Percentiles rank a stretch among this genome's conserved stretches.
These are phyloP conservation scores for Fusarium sp. DNA, from an alignment of 2,329 filamentous ascomycete species.

Conservation along the genomic window DNA sequence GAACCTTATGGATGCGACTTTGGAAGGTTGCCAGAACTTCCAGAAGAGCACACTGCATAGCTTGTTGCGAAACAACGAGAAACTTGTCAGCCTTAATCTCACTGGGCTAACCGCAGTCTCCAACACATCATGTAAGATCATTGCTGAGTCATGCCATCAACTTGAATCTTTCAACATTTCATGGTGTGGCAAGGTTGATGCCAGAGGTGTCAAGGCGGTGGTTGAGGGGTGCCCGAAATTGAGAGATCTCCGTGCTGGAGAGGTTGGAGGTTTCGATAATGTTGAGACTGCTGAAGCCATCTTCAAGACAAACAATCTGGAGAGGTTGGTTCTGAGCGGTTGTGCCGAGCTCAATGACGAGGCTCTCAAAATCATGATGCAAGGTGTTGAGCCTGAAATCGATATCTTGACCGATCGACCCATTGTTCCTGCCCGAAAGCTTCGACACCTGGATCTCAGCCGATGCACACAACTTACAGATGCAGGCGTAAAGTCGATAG, in stretches of 20 bases:
- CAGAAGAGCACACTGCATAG: constrained; percentile 81
- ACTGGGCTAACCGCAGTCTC: constrained; percentile 83
- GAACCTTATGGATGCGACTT: constrained; percentile 86
- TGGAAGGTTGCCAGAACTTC: constrained; percentile 91
- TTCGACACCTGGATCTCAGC: constrained; percentile 88
- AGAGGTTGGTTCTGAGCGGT: constrained; percentile 83
- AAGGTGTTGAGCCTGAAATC: constrained; percentile 79
- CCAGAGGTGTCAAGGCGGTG: constrained; percentile 77
- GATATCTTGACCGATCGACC: constrained; percentile 83
- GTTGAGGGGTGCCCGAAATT: constrained; percentile 78
- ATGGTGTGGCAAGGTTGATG: constrained; percentile 90
- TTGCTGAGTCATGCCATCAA: constrained; percentile 81
- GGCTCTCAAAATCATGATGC: constrained; percentile 77
- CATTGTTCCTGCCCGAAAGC: constrained; percentile 78
- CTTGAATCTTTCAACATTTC: constrained; percentile 90
- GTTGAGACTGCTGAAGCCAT: constrained; percentile 76
- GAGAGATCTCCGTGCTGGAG: constrained; percentile 82
- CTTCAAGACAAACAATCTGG: constrained; percentile 83
- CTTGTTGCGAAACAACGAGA: constrained; percentile 77
- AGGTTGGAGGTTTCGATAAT: constrained; percentile 83
- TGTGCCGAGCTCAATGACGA: constrained; percentile 83
- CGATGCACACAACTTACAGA: constrained; percentile 81
- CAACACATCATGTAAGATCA: constrained; percentile 86
- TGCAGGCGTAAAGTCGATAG: constrained; percentile 75
- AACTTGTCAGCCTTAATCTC: constrained; percentile 85